Evolutionary conservation across 805 yeast species (phyloP).

Genomic region (Zygotorulaspora chibaensis): DNA sequence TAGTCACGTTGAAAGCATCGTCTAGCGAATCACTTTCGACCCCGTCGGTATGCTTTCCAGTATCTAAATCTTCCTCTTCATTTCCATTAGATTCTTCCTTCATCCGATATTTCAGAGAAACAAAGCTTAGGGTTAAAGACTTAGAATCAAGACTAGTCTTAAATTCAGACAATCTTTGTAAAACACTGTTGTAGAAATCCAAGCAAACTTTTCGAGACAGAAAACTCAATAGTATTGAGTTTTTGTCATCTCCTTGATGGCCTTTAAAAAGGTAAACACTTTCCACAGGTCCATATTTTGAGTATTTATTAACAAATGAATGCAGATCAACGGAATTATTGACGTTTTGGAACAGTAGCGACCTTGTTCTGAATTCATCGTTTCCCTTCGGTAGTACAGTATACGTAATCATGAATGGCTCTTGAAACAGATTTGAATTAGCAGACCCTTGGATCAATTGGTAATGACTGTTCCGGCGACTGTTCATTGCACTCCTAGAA

Average conservation of each 20-base stretch:
- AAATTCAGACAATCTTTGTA: conserved; percentile 37
- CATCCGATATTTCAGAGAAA: conserved; percentile 35
- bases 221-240: conserved; percentile 27
- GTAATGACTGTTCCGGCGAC: conserved; percentile 7
- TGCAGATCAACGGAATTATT: conserved; percentile 21
- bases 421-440: conserved; percentile 12
- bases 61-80: conserved; percentile 3
- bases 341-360: conserved; percentile 29
- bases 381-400: conserved; percentile 30
- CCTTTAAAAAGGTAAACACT: conserved; percentile 44
- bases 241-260: conserved; percentile 35
- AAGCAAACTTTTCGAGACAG: conserved; percentile 36
- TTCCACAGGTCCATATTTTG: conserved; percentile 61
- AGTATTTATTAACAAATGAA: conserved; percentile 36
- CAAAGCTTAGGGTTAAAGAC: conserved; percentile 35
- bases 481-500: conserved; percentile 4
- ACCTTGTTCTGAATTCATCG: conserved; percentile 33
- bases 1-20: conserved; percentile 11
- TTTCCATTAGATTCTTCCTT: conserved; percentile 3
- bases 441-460: conserved; percentile 5
- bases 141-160: conserved; percentile 39
- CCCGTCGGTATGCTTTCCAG: conserved; percentile 23
- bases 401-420: conserved; percentile 23
- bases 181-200: conserved; percentile 37
- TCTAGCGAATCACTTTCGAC: conserved; percentile 18